These are phyloP conservation scores for Hypoxylon cercidicola DNA, from an alignment of 495 filamentous ascomycete species.

Conservation along the genomic window DNA sequence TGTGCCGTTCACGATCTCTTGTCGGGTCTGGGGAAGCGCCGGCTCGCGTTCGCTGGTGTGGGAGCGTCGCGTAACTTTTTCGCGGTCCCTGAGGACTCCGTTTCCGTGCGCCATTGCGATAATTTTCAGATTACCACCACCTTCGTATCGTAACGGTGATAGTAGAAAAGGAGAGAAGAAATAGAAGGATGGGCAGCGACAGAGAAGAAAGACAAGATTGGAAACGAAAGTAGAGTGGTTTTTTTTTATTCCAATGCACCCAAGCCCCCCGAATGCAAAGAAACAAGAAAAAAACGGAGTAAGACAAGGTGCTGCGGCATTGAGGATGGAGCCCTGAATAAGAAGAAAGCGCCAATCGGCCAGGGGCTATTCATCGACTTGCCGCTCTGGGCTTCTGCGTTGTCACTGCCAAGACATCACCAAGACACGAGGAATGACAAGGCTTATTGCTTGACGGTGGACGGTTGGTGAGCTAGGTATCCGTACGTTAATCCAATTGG, in stretches of 20 bases:
- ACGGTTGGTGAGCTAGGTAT: neutral
- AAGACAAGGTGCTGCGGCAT: constrained; percentile 3
- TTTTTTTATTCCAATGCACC: constrained; percentile 14
- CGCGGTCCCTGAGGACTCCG: constrained; percentile 26
- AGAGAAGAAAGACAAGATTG: constrained; percentile 3
- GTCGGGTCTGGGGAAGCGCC: constrained; percentile 36
- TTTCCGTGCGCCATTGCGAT: constrained; percentile 17
- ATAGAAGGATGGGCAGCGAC: constrained; percentile 2
- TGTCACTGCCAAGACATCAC: constrained; percentile 34
- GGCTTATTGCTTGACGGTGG: constrained; percentile 11
- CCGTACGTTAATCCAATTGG: constrained; percentile 11
- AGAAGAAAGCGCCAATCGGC: constrained; percentile 2
- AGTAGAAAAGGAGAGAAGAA: constrained; percentile 2
- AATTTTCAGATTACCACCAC: neutral
- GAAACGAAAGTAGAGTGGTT: constrained; percentile 7
- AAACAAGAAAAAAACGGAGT: neutral
- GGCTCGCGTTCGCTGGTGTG: constrained; percentile 25
- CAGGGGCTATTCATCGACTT: constrained; percentile 4
- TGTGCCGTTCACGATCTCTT: constrained; percentile 24
- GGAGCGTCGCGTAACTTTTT: constrained; percentile 29
- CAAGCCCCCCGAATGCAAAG: constrained; percentile 6
- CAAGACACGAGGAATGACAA: constrained; percentile 10
- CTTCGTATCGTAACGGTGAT: neutral
- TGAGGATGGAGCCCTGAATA: neutral
- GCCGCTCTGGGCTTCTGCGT: constrained; percentile 20